Percentiles rank a stretch among this genome's conserved stretches.
phyloP scores from a whole-genome alignment of 306 rosid species.

The Dryas octopetala region DNA sequence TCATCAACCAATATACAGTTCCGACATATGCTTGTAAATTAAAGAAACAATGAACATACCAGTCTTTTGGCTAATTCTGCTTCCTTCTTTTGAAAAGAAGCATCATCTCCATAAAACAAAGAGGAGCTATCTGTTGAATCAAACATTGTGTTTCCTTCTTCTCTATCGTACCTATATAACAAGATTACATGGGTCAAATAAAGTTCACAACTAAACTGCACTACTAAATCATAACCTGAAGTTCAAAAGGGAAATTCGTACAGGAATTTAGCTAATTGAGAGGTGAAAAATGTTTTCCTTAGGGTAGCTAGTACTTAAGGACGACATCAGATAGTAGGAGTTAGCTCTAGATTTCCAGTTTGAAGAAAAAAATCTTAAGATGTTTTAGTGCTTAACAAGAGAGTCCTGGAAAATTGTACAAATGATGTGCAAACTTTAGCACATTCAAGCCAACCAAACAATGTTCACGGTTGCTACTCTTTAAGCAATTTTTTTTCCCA shows the following conservation, averaged over 20 bases:
- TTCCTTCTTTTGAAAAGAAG: conserved; percentile 93
- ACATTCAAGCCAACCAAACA: conserved; percentile 16
- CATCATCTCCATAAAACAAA: conserved; percentile 77
- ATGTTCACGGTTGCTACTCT: neutral
- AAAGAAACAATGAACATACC: conserved; percentile 46
- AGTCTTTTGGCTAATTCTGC: conserved; percentile 94
- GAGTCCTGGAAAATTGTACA: conserved; percentile 4
- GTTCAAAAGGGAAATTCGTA: neutral
- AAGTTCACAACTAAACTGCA: conserved; percentile 9
- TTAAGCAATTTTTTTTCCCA: neutral
- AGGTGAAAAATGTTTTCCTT: neutral
- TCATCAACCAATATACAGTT: conserved; percentile 13
- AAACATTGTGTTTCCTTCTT: conserved; percentile 83
- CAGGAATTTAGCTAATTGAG: neutral
- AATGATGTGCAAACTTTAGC: neutral
- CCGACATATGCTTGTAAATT: conserved; percentile 1
- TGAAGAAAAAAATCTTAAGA: neutral
- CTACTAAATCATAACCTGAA: conserved; percentile 8
- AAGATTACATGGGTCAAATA: conserved; percentile 26
- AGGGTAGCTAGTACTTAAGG: neutral
- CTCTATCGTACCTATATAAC: conserved; percentile 84
- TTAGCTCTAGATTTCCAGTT: neutral
- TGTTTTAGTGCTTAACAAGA: neutral
- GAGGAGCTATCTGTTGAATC: conserved; percentile 74
- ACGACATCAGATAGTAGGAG: neutral